Evolutionary conservation across 805 yeast species (phyloP).

Genomic region (Candida silvicultrix): DNA sequence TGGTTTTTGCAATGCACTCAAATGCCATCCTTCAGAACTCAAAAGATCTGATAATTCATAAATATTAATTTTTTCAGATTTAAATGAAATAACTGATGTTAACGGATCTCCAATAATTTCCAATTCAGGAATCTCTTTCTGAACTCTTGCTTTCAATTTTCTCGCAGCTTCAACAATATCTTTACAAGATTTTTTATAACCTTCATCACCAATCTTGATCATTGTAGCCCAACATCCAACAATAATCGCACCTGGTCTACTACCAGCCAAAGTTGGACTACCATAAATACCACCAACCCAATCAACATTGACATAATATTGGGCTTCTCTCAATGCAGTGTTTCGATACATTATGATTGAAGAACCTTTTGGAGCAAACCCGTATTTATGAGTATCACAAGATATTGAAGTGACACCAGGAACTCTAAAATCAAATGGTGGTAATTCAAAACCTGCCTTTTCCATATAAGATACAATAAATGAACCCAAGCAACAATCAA

Average conservation of each 20-base stretch:
- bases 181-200: conserved; percentile 61
- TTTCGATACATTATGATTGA: conserved; percentile 86
- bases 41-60: conserved; percentile 75
- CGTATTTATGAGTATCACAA: conserved; percentile 99
- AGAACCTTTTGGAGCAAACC: conserved; percentile 97
- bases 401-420: conserved; percentile 95
- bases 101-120: conserved; percentile 80
- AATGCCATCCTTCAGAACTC: conserved; percentile 76
- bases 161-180: conserved; percentile 65
- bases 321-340: conserved; percentile 61
- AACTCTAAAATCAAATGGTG: conserved; percentile 73
- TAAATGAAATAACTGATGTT: conserved; percentile 77
- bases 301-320: conserved; percentile 74
- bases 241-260: conserved; percentile 93
- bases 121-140: conserved; percentile 46
- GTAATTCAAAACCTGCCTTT: conserved; percentile 45
- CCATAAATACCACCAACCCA: conserved; percentile 98
- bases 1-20: conserved; percentile 81
- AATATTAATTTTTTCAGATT: conserved; percentile 53
- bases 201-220: conserved; percentile 75
- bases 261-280: conserved; percentile 94
- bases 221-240: conserved; percentile 99
- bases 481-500: conserved; percentile 94
- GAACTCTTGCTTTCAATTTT: conserved; percentile 42
- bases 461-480: conserved; percentile 79